Base-by-base conservation (phyloP, 2,329 filamentous ascomycete species). In the Eutypella sp. region DNA sequence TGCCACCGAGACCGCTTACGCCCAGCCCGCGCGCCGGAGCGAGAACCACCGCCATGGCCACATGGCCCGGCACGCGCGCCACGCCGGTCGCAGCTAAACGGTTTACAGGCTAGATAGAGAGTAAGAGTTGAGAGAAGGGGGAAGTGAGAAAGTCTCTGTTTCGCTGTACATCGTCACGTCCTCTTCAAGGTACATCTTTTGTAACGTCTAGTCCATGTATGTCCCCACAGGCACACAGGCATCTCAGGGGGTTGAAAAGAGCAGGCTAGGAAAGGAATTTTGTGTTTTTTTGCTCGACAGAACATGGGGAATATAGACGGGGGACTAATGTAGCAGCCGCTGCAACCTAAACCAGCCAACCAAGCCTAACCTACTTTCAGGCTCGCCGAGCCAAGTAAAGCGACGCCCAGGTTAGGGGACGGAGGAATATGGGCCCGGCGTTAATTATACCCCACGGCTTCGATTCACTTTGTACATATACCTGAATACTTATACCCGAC, bases 31-130 rank as follows among this genome's bases (percentile, higher is more conserved):
- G 2, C 44, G 58, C 47, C 52, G 58, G 24, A 41, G 46, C n/a
- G 53, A n/a, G n/a, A n/a, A 45, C 37, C 47, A 48, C 48, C 43
- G 48, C 40, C 53, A 62, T 43, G 57, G 53, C 39, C 51, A 58
- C 51, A 44, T 53, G 25, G 51, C 54, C 41, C 54, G 57, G 23
- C 53, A 58, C 47, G 16, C 40, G 45, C 40, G 38, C 49, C 55
- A 53, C 10, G 51, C 48, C 18, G 54, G 49, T 27, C 53, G 53
- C 24, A 54, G 50, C 23, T 54, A 53, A 51, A n/a, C n/a, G n/a
- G n/a, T n/a, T n/a, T 41, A 16, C 3, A 23, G 24, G 18, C 23
- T 16, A 40, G 5, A 38, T 36, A 13, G 29, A n/a, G 29, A 7
- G 4, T 15, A 15, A 33, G 16, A 5, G 11, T 15, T 33, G 16